phyloP scores from a whole-genome alignment of 176 grass and related monocot genomes.

The Ensete ventricosum region DNA sequence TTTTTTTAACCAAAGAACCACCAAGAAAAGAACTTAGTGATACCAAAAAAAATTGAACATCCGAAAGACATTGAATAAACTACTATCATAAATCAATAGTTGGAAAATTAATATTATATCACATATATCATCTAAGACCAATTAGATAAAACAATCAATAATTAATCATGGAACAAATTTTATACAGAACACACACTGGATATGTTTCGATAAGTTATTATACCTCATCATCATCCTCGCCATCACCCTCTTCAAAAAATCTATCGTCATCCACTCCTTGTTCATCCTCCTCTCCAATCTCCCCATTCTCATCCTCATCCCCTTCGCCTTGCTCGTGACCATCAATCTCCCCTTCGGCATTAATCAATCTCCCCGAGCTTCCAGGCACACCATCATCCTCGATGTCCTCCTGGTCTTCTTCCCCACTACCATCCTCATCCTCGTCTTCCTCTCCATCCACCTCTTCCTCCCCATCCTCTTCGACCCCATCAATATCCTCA shows the following conservation, averaged over 20 bases:
- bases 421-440: not conserved
- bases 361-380: slow-evolving; percentile 40
- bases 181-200: not conserved
- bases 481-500: slow-evolving; percentile 47
- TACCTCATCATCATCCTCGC: slow-evolving; percentile 91
- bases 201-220: slow-evolving; percentile 4
- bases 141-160: not conserved
- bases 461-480: slow-evolving; percentile 20
- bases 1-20: no score
- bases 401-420: not conserved
- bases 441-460: not conserved
- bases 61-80: no score
- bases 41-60: no score
- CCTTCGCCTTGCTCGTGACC: slow-evolving; percentile 90
- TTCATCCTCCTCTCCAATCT: slow-evolving; percentile 71
- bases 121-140: no score
- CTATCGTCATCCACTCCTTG: slow-evolving; percentile 44
- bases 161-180: slow-evolving; percentile 2
- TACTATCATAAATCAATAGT: no score
- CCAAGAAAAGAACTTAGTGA: no score
- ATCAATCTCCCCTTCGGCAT: slow-evolving; percentile 58
- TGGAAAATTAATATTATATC: no score
- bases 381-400: slow-evolving; percentile 27
- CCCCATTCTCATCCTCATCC: slow-evolving; percentile 77
- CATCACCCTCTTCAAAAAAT: slow-evolving; percentile 51